Base-by-base conservation (phyloP, 495 filamentous ascomycete genomes). In the Recurvomyces mirabilis region DNA sequence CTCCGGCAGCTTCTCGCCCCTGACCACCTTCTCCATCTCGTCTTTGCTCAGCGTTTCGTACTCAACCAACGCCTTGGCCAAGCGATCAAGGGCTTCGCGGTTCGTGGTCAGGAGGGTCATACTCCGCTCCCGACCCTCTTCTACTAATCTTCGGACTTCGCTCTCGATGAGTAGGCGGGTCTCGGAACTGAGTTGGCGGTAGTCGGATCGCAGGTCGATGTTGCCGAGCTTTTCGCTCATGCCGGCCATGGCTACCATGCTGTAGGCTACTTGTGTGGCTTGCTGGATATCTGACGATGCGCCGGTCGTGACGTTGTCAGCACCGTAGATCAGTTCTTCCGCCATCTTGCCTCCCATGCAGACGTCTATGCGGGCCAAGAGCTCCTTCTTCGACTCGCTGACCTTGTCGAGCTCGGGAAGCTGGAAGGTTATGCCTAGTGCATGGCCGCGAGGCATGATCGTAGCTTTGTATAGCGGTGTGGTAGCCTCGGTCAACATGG, bases 391-490 rank as follows among this genome's bases (percentile, higher is more conserved):
- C 29, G 77, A 78, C 54, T 72, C 72, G 10, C 82, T 87, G 37
- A 91, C 82, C 58, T 79, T 81, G 63, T 98, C 91, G 72, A 93
- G 87, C 56, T 93, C 84, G 0, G 84, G 83, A 29, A 96, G 67
- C 58, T 76, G 79, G 46, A 79, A 78, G 0, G 93, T 98, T 38
- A 94, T 69, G 49, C 91, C 91, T 9, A 95, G 71, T 7, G 82
- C 70, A 55, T 78, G 75, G 10, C 91, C 91, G 44, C 93, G 79
- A 28, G 91, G 87, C 57, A 98, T 83, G 47, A 98, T 87, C 4
- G 91, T 98, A 43, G 93, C 87, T 65, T 98, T 98, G 72, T 98
- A 94, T 6, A 98, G 66, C 3, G 82, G 84, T 26, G 70, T 75
- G 14, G 78, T 70, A 4, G 72, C 76, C 26, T 75, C 70, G 10